Evolutionary conservation across 1,284 basidiomycete genomes (phyloP).

Genomic region (Moesziomyces sp.): DNA sequence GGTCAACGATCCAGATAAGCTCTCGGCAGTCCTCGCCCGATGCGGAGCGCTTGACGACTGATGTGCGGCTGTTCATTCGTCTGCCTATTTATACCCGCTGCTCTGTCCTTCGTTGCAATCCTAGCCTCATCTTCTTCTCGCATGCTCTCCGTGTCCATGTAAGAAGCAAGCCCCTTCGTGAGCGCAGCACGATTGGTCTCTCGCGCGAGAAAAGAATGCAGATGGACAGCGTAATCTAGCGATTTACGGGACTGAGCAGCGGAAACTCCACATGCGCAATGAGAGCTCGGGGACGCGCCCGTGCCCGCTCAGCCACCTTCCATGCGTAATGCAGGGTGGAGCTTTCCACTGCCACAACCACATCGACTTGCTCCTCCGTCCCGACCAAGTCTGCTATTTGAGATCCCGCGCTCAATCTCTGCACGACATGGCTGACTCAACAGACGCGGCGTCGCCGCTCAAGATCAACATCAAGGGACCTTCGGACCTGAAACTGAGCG

Average conservation of each 20-base stretch:
- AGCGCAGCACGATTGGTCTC: not conserved
- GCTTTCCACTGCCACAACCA: not conserved
- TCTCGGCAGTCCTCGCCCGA: conserved; percentile 28
- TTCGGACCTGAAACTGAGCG: conserved; percentile 58
- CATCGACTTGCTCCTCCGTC: not conserved
- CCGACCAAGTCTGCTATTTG: not conserved
- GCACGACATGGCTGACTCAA: conserved; percentile 28
- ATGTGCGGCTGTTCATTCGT: not conserved
- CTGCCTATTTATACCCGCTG: too few relatives aligned
- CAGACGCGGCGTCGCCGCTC: conserved; percentile 42
- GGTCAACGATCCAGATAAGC: conserved; percentile 38
- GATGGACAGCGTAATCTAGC: too few relatives aligned
- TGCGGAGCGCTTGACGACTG: conserved; percentile 44
- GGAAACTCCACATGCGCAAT: not conserved
- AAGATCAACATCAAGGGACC: conserved; percentile 65
- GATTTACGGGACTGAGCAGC: not conserved
- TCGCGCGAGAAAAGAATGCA: too few relatives aligned
- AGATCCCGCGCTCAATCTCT: not conserved
- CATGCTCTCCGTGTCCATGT: too few relatives aligned
- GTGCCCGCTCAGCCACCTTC: not conserved
- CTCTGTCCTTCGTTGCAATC: not conserved
- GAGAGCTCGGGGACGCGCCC: not conserved
- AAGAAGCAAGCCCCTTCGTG: not conserved
- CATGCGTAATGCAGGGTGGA: not conserved
- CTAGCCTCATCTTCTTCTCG: not conserved